phyloP scores from a whole-genome alignment of 2,329 filamentous ascomycete genomes.

The Aspergillus fischeri region DNA sequence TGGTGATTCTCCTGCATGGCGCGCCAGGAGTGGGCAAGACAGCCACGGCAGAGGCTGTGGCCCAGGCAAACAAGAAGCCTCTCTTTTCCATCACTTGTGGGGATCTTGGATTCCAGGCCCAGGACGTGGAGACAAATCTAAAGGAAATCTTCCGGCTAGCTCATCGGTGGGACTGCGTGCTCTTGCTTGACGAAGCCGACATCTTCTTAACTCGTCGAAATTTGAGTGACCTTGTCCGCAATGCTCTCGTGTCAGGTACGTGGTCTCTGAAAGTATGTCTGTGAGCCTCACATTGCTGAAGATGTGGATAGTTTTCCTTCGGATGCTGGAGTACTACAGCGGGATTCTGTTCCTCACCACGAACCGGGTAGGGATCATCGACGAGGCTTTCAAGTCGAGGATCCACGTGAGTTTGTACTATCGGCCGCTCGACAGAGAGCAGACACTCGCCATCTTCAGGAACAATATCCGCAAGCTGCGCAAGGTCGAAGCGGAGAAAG shows the following conservation, averaged over 20 bases:
- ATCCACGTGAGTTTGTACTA: conserved; percentile 7
- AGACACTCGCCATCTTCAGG: not conserved
- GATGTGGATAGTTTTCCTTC: conserved; percentile 1
- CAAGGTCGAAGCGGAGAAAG: not conserved
- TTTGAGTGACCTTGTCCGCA: conserved; percentile 12
- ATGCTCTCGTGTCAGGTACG: conserved; percentile 20
- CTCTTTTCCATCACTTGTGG: conserved; percentile 32
- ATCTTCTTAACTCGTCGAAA: conserved; percentile 13
- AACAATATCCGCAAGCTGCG: not conserved
- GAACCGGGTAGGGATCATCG: conserved; percentile 5
- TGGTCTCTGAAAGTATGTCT: not conserved
- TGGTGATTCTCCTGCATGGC: not conserved
- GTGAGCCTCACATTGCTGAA: too few relatives aligned
- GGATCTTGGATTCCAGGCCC: conserved; percentile 43
- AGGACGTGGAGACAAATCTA: conserved; percentile 40
- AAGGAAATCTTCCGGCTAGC: conserved; percentile 44
- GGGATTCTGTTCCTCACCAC: conserved; percentile 8
- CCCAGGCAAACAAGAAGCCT: not conserved
- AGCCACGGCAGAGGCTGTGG: not conserved
- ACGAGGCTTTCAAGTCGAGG: conserved; percentile 7
- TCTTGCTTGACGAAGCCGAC: conserved; percentile 20
- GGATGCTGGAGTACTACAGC: conserved; percentile 6
- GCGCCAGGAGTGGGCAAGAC: conserved; percentile 1
- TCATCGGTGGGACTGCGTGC: conserved; percentile 27
- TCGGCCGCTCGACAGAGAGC: not conserved